Conservation (phyloP, 75 land plant genomes). For the Gnetum montanum region DNA sequence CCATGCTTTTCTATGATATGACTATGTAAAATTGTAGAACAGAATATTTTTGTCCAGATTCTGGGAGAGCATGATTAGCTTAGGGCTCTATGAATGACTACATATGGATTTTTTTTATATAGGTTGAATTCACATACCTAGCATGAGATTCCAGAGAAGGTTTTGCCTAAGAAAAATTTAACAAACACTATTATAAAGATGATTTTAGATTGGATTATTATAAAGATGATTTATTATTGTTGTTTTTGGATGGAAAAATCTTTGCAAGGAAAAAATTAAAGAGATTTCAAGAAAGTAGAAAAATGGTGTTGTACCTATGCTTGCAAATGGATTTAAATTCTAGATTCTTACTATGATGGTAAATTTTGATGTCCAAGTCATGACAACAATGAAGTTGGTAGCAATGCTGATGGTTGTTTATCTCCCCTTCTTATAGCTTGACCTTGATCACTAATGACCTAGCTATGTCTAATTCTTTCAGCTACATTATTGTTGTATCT, state of each 20-base stretch:
- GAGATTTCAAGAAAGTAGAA: slow-evolving; percentile 70
- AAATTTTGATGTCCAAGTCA: too few relatives aligned
- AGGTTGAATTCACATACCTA: slow-evolving; percentile 75
- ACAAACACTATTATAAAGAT: slow-evolving; percentile 53
- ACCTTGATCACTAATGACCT: too few relatives aligned
- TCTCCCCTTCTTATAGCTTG: too few relatives aligned
- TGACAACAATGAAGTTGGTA: too few relatives aligned
- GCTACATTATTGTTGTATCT: too few relatives aligned
- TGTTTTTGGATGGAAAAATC: slow-evolving; percentile 93
- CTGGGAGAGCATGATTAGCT: slow-evolving; percentile 59
- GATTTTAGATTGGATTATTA: slow-evolving; percentile 63
- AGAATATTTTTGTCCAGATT: slow-evolving; percentile 17
- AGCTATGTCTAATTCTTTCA: too few relatives aligned
- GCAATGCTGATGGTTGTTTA: too few relatives aligned
- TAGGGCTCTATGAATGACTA: slow-evolving; percentile 69
- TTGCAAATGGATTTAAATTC: slow-evolving; percentile 79
- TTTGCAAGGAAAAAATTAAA: slow-evolving; percentile 71
- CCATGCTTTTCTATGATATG: not conserved
- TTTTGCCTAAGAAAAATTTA: slow-evolving; percentile 24
- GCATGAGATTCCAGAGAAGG: slow-evolving; percentile 58
- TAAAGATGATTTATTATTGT: slow-evolving; percentile 84
- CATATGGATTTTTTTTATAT: slow-evolving; percentile 77
- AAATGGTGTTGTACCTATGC: slow-evolving; percentile 70
- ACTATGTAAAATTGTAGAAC: not conserved
- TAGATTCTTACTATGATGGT: slow-evolving; percentile 83